These are phyloP conservation scores for Coprinopsis sp. DNA, from an alignment of 768 basidiomycete genomes.

Conservation along the genomic window DNA sequence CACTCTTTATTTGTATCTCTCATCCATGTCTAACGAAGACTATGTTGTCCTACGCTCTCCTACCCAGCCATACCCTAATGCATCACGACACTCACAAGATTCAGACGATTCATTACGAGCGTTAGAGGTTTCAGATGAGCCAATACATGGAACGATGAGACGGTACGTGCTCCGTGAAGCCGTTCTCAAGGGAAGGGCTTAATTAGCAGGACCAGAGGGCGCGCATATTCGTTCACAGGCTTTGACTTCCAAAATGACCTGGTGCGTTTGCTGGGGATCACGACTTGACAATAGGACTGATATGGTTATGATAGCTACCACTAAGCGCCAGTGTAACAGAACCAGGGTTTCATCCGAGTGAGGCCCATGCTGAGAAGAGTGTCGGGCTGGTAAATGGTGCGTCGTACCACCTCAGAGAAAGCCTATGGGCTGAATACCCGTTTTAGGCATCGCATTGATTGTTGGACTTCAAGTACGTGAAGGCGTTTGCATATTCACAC, in stretches of 20 bases:
- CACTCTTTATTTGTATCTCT: background rate
- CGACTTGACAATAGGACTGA: background rate
- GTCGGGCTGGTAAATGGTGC: constrained; percentile 74
- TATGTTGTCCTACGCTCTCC: constrained; percentile 46
- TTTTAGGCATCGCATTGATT: constrained; percentile 75
- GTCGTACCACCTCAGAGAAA: constrained; percentile 16
- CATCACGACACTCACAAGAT: constrained; percentile 45
- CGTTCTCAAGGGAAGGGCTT: background rate
- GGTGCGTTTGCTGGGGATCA: constrained; percentile 12
- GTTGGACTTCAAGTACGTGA: constrained; percentile 69
- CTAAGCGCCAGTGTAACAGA: constrained; percentile 75
- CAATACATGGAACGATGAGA: constrained; percentile 14
- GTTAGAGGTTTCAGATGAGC: constrained; percentile 71
- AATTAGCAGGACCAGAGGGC: constrained; percentile 25
- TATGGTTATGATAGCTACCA: constrained; percentile 41
- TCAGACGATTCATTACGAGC: constrained; percentile 75
- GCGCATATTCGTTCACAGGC: constrained; percentile 67
- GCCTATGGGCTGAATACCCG: background rate
- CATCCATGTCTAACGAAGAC: constrained; percentile 38
- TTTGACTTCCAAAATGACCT: constrained; percentile 79
- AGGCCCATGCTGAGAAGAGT: constrained; percentile 55
- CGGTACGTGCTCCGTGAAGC: background rate
- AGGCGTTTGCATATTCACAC: background rate
- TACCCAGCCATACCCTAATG: constrained; percentile 32
- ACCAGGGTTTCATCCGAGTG: constrained; percentile 45